phyloP scores from a whole-genome alignment of 2,329 filamentous ascomycete genomes.

The Colletotrichum lindemuthianum region DNA sequence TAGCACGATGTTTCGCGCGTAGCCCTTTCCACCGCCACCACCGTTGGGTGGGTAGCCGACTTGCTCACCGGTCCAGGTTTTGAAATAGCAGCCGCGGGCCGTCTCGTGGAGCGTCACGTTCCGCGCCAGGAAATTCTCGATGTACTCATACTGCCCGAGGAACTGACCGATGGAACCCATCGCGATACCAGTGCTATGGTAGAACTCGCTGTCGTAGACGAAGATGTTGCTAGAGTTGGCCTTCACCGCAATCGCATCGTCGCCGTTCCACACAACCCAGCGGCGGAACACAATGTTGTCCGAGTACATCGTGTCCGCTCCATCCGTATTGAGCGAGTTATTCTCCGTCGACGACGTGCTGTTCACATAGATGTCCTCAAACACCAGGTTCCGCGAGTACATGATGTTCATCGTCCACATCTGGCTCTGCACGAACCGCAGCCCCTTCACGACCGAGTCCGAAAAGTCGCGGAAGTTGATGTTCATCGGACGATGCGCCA shows the following conservation, averaged over 20 bases:
- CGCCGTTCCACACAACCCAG: constrained; percentile 62
- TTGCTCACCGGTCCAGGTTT: constrained; percentile 66
- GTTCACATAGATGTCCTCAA: constrained; percentile 64
- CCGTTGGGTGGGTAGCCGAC: constrained; percentile 66
- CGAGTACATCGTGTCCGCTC: constrained; percentile 62
- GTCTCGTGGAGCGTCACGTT: constrained; percentile 59
- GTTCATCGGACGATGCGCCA: constrained; percentile 61
- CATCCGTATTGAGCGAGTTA: constrained; percentile 53
- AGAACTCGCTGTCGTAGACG: constrained; percentile 59
- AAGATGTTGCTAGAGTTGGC: constrained; percentile 65
- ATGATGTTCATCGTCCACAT: constrained; percentile 70
- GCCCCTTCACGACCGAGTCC: constrained; percentile 57
- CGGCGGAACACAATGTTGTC: constrained; percentile 61
- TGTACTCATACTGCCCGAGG: constrained; percentile 55
- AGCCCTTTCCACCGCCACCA: constrained; percentile 64
- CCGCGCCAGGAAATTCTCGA: constrained; percentile 58
- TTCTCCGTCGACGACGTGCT: constrained; percentile 51
- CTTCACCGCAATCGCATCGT: constrained; percentile 65
- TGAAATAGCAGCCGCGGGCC: constrained; percentile 61
- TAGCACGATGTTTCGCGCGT: constrained; percentile 44
- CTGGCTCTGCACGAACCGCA: constrained; percentile 65
- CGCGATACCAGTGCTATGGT: constrained; percentile 62
- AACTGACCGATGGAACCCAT: constrained; percentile 69
- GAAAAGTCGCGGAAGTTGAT: constrained; percentile 55
- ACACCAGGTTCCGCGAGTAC: constrained; percentile 55